These are phyloP conservation scores for Stemphylium lycopersici DNA, from an alignment of 2,329 filamentous ascomycete genomes.

Conservation along the genomic window DNA sequence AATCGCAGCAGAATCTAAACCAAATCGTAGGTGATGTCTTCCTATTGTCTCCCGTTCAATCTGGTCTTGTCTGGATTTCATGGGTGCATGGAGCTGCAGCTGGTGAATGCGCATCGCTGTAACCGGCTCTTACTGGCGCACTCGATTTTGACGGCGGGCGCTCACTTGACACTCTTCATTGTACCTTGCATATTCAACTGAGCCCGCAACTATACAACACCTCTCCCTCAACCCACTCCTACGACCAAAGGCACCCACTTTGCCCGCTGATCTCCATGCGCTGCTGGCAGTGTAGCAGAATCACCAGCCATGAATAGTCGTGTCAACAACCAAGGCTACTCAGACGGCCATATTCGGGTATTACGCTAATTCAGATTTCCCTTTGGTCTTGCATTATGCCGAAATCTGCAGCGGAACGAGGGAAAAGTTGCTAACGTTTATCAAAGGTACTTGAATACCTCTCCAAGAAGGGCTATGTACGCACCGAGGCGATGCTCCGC, in stretches of 20 bases:
- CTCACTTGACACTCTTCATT: neutral
- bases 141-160: neutral
- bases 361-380: neutral
- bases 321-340: neutral
- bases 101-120: neutral
- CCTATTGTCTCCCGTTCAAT: neutral
- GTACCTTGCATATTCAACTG: neutral
- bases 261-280: neutral
- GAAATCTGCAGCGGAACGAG: neutral
- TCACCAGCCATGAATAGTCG: neutral
- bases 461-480: slow-evolving; percentile 90
- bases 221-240: neutral
- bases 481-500: slow-evolving; percentile 89
- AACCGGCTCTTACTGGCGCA: neutral
- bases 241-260: neutral
- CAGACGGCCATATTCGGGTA: neutral
- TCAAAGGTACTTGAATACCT: slow-evolving; percentile 87
- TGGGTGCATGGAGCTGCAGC: neutral
- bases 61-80: neutral
- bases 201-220: neutral
- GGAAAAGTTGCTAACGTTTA: slow-evolving; percentile 7
- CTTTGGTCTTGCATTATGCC: neutral
- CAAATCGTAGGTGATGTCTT: slow-evolving; percentile 78
- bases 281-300: neutral
- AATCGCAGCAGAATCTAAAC: slow-evolving; percentile 89